Percentiles rank a stretch among this genome's conserved stretches.
Evolutionary conservation across 371 early-diverging fungal species (phyloP).

Genomic region (Apophysomyces sp.): DNA sequence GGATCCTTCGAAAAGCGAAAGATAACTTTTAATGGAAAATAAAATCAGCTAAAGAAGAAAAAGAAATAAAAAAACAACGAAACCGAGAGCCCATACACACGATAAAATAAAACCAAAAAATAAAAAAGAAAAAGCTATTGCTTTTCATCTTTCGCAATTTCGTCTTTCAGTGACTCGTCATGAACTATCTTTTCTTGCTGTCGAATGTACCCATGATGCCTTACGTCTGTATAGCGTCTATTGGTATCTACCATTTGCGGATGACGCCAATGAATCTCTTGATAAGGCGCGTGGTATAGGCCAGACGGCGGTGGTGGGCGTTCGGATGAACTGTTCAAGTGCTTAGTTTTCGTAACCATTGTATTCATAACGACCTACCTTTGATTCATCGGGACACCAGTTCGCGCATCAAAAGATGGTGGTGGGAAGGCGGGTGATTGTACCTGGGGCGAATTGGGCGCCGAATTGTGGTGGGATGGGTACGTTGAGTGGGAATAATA

Average conservation of each 20-base stretch:
- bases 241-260: neutral
- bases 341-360: too few relatives aligned
- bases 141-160: neutral
- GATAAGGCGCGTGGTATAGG: neutral
- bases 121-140: neutral
- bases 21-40: slow-evolving; percentile 27
- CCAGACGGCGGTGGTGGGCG: neutral
- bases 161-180: neutral
- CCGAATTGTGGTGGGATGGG: neutral
- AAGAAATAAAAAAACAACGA: neutral
- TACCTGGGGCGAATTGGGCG: neutral
- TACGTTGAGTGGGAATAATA: neutral
- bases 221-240: neutral
- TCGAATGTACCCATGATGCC: neutral
- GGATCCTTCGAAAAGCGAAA: slow-evolving; percentile 41
- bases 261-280: neutral
- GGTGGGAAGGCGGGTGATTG: slow-evolving; percentile 1
- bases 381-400: neutral
- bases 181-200: neutral
- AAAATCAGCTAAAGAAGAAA: neutral
- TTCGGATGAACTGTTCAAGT: neutral
- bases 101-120: neutral
- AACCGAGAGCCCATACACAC: neutral
- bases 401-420: neutral
- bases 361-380: neutral